phyloP scores from a whole-genome alignment of 345 rosid species.

The Aegle marmelos region DNA sequence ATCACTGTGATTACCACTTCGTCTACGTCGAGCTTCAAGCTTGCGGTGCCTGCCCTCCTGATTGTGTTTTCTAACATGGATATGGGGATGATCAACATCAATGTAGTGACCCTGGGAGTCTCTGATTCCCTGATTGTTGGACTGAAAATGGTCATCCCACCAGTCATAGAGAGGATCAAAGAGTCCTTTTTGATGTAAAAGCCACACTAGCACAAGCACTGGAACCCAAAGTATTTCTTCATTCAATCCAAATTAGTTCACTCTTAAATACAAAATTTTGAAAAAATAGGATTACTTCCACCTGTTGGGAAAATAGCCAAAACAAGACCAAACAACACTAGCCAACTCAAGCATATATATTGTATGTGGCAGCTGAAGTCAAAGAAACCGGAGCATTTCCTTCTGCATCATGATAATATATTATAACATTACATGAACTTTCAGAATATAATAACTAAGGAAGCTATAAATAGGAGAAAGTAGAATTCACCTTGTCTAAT shows the following conservation, averaged over 20 bases:
- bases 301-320: slow-evolving; percentile 74
- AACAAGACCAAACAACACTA: slow-evolving; percentile 70
- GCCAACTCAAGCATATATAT: slow-evolving; percentile 87
- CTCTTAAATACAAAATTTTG: background rate
- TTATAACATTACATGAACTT: background rate
- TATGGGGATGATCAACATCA: slow-evolving; percentile 21
- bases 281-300: slow-evolving; percentile 21
- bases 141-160: slow-evolving; percentile 68
- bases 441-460: background rate
- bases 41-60: slow-evolving; percentile 36
- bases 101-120: slow-evolving; percentile 21
- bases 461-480: background rate
- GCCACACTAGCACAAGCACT: slow-evolving; percentile 79
- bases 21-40: slow-evolving; percentile 35
- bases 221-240: slow-evolving; percentile 19
- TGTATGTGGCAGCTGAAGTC: slow-evolving; percentile 92
- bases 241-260: background rate
- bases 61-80: slow-evolving; percentile 28
- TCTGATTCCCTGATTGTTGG: slow-evolving; percentile 19
- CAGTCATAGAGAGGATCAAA: slow-evolving; percentile 81
- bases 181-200: slow-evolving; percentile 83
- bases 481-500: background rate
- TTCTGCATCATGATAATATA: slow-evolving; percentile 30
- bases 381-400: slow-evolving; percentile 74
- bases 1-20: slow-evolving; percentile 30